Base-by-base conservation (phyloP, 495 filamentous ascomycete species). In the Friedmanniomyces endolithicus region DNA sequence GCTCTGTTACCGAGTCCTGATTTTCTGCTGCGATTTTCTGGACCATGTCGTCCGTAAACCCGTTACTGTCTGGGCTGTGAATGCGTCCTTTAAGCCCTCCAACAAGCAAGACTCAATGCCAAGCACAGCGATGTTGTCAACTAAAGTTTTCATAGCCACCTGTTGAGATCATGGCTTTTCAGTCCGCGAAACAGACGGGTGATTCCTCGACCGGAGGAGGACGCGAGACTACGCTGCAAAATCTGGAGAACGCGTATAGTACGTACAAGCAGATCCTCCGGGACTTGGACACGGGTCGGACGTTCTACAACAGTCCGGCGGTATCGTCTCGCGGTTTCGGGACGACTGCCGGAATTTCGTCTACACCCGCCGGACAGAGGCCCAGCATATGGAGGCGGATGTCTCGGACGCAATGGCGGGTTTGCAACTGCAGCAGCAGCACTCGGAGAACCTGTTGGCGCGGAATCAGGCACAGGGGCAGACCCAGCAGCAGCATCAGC, bases 271-370 rank as follows among this genome's bases (percentile, higher is more conserved):
- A 98, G 67, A 84, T 96, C 50, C 80, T 94, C 40, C 85, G 77
- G 41, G 94, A 97, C 63, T 70, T 95, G 0, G 88, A 96, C 52
- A 85, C 84, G 0, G 92, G 87, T 1, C 71, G 90, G 40, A 95
- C 94, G 62, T 98, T 98, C 66, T 98, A 97, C 71, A 97, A 98
- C 64, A 90, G 96, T 62, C 77, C 1, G 85, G 81, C 39, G 86
- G 84, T 67, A 89, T 95, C 41, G 81, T 95, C 1, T 80, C 74
- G 11, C 75, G 83, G 23, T 88, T 88, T 59, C 75, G 86, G 20
- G 89, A 94, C 57, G 86, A 86, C 34, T 82, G 77, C 35, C 83
- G 83, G 60, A 78, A 74, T 9, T 96, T 92, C 70, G 85, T 84
- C 8, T 84, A 88, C 24, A 78, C 85, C 62, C 74, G 92, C 53